Evolutionary conservation across 2,329 filamentous ascomycete genomes (phyloP).

Genomic region (Teratosphaeria gauchensis): DNA sequence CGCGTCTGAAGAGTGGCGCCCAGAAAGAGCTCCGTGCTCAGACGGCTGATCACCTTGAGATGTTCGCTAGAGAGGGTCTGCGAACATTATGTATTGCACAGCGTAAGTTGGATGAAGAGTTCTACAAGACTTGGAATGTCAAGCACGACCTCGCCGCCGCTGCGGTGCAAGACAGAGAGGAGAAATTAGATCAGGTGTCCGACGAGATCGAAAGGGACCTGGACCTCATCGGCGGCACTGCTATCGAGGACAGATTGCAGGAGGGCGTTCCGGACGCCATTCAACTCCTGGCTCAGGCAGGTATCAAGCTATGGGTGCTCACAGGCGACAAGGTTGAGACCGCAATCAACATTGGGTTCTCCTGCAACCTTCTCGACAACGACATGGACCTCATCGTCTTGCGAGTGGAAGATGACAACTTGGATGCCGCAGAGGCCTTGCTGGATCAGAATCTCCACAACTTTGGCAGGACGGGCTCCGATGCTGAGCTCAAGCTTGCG

Average conservation of each 20-base stretch:
- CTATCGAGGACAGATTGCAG: conserved; percentile 93
- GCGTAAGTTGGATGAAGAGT: conserved; percentile 65
- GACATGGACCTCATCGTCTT: conserved; percentile 94
- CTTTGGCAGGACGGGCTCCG: conserved; percentile 74
- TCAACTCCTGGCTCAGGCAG: conserved; percentile 76
- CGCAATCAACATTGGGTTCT: conserved; percentile 99
- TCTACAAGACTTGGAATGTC: conserved; percentile 76
- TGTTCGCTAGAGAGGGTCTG: conserved; percentile 92
- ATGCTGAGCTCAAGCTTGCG: conserved; percentile 73
- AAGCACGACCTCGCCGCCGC: conserved; percentile 81
- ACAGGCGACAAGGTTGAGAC: conserved; percentile 99
- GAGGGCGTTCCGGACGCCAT: conserved; percentile 97
- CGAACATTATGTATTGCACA: conserved; percentile 91
- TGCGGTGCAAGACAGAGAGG: conserved; percentile 75
- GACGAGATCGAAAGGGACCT: conserved; percentile 87
- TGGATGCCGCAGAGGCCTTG: conserved; percentile 55
- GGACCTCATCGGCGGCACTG: conserved; percentile 80
- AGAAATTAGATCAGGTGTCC: conserved; percentile 82
- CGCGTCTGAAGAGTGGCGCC: conserved; percentile 72
- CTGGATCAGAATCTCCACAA: conserved; percentile 62
- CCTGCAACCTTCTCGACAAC: conserved; percentile 93
- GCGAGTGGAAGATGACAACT: conserved; percentile 67
- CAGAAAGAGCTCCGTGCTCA: conserved; percentile 72
- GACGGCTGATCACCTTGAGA: conserved; percentile 89
- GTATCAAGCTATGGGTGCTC: conserved; percentile 97